Evolutionary conservation across 2,329 filamentous ascomycete species (phyloP).

Genomic region (Penicillium digitatum): DNA sequence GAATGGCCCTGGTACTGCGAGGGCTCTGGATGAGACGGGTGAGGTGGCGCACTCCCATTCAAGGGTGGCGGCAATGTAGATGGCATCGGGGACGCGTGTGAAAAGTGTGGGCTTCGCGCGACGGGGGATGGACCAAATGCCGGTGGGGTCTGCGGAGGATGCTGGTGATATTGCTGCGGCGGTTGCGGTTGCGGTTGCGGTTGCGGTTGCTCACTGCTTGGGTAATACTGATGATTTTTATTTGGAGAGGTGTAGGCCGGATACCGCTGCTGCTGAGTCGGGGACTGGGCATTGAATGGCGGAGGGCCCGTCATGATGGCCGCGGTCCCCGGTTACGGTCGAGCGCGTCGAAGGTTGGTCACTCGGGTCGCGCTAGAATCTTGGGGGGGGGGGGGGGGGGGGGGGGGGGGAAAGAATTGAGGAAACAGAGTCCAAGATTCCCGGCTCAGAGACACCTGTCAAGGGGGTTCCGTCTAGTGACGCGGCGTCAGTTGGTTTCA

Average conservation of each 20-base stretch:
- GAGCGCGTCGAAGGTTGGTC: constrained; percentile 24
- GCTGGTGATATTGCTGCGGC: constrained; percentile 35
- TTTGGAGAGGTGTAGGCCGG: constrained; percentile 43
- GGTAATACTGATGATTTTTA: constrained; percentile 41
- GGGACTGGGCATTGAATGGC: constrained; percentile 45
- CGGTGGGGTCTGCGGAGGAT: constrained; percentile 43
- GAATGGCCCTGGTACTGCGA: constrained; percentile 38
- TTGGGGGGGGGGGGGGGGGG: too few species aligned
- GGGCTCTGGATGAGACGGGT: constrained; percentile 31
- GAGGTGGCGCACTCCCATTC: constrained; percentile 34
- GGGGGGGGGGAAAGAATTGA: constrained; percentile 19
- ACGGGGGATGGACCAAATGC: constrained; percentile 36
- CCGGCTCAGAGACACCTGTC: constrained; percentile 18
- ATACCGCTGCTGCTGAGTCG: constrained; percentile 43
- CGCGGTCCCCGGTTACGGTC: constrained; percentile 28
- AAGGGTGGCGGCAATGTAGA: constrained; percentile 38
- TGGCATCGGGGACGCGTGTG: constrained; percentile 39
- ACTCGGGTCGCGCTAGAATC: not conserved
- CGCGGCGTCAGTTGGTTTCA: constrained; percentile 22
- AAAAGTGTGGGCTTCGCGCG: constrained; percentile 41
- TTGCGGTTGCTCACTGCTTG: constrained; percentile 38
- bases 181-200: constrained; percentile 23
- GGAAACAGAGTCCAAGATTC: constrained; percentile 9
- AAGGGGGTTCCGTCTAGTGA: constrained; percentile 19
- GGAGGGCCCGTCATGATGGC: constrained; percentile 44